Percentiles rank a stretch among this genome's conserved stretches.
Conservation (phyloP, 331 rosid species). For the Phaseolus coccineus region DNA sequence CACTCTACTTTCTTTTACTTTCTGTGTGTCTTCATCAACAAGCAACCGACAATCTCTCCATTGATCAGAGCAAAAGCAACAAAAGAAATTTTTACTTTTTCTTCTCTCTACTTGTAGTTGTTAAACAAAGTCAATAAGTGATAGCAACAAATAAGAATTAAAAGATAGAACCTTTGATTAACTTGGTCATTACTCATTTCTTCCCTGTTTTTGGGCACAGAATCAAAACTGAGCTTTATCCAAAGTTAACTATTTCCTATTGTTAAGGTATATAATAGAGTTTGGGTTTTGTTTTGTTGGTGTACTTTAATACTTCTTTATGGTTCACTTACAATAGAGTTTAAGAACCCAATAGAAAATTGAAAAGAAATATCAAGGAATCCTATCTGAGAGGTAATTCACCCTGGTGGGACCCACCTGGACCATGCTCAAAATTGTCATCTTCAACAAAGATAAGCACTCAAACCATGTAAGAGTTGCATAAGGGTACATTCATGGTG, state of each 20-base stretch:
- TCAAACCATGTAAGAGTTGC: conserved; percentile 11
- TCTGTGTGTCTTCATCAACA: neutral
- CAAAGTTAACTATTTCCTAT: conserved; percentile 4
- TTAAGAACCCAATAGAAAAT: conserved; percentile 15
- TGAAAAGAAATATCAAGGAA: conserved; percentile 39
- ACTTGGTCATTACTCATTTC: neutral
- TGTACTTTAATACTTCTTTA: neutral
- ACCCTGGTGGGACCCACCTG: conserved; percentile 56
- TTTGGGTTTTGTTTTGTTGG: neutral
- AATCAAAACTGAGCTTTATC: conserved; percentile 5
- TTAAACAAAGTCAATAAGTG: neutral
- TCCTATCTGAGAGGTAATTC: conserved; percentile 36
- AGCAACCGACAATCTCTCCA: neutral
- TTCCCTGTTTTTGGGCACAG: neutral
- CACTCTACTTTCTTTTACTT: neutral
- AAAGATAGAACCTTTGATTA: neutral
- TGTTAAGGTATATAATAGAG: neutral
- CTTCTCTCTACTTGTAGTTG: neutral
- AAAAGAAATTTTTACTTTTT: neutral
- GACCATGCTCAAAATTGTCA: conserved; percentile 47
- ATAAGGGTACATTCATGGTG: conserved; percentile 39
- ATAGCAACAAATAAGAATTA: neutral
- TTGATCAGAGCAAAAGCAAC: neutral
- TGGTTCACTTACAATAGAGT: neutral
- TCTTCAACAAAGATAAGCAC: conserved; percentile 53